Percentiles rank a stretch among this genome's conserved stretches.
Evolutionary conservation across 805 yeast genomes (phyloP).

Genomic region (Dipodascopsis uninucleata): DNA sequence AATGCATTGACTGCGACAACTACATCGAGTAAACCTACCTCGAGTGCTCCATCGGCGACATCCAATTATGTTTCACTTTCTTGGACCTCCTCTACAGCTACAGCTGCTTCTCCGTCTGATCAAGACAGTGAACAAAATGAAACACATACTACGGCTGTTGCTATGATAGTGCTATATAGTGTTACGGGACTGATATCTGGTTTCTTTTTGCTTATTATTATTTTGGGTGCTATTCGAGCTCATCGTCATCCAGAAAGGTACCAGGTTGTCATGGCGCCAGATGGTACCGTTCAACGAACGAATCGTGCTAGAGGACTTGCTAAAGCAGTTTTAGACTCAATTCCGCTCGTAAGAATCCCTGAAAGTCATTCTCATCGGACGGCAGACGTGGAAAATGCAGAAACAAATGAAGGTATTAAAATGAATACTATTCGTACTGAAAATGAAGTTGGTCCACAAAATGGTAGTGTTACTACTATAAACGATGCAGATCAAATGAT

Average conservation of each 20-base stretch:
- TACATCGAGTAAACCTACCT: neutral
- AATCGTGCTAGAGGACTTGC: slow-evolving; percentile 38
- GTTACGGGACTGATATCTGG: slow-evolving; percentile 34
- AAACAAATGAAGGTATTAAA: no score
- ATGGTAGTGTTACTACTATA: no score
- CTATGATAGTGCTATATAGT: slow-evolving; percentile 35
- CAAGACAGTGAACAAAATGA: slow-evolving; percentile 1
- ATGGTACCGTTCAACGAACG: slow-evolving; percentile 23
- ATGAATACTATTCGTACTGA: no score
- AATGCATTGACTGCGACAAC: slow-evolving; percentile 7
- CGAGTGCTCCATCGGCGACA: neutral
- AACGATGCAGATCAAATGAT: no score
- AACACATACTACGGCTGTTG: slow-evolving; percentile 27
- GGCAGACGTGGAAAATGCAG: no score
- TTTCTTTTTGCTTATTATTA: slow-evolving; percentile 32
- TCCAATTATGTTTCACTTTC: no score
- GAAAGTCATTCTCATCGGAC: no score
- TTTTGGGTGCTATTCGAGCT: slow-evolving; percentile 36
- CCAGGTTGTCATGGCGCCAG: slow-evolving; percentile 17
- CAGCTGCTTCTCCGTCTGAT: neutral
- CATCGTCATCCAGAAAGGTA: slow-evolving; percentile 39
- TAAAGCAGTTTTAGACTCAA: slow-evolving; percentile 38
- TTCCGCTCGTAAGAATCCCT: slow-evolving; percentile 34
- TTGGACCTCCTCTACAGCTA: no score
- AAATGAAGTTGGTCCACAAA: no score